Evolutionary conservation across 306 rosid species (phyloP), one percentile per base, ranked within the genome.

Genomic region (Alnus glutinosa): DNA sequence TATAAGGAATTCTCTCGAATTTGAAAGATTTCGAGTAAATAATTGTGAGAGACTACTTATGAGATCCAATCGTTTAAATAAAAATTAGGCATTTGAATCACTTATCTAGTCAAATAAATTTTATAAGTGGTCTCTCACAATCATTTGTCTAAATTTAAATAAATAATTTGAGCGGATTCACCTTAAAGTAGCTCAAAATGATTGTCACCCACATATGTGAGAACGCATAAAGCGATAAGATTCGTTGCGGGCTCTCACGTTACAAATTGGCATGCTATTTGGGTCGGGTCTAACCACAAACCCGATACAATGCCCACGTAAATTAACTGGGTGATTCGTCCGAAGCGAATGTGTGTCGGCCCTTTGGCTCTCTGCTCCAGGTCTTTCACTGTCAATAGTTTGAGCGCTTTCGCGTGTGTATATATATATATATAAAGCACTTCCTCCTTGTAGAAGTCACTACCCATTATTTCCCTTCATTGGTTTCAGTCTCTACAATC

Each of bases 311-410:
- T 9, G 3, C 52, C 14, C 5, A 50, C 14, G 34, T 23, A 52
- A 73, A 63, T 74, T 36, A 61, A 28, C 34, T 36, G 76, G 59
- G 57, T 78, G 51, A 37, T 55, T 55, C 55, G 58, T 34, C 59
- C 39, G 75, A 61, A 85, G 74, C 28, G 46, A 42, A 42, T 42
- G 46, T 52, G 84, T 89, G 97, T 91, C 93, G 93, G 89, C 73
- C 85, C 85, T 82, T 79, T 84, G 78, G 83, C 82, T 83, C 81
- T 23, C 28, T 23, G 28, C 28, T 23, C 28, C 28, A 23, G 28
- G 28, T 23, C 28, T 23, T 23, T 23, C 0, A 23, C 28, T 1
- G 47, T 70, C 50, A 28, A 9, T 9, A 30, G 18, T 30, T 47
- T 6, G 4, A 30, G 52, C 49, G 46, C 5, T 5, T 6, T 77